Conservation (phyloP, 805 yeast genomes). For the Maudiozyma bulderi region DNA sequence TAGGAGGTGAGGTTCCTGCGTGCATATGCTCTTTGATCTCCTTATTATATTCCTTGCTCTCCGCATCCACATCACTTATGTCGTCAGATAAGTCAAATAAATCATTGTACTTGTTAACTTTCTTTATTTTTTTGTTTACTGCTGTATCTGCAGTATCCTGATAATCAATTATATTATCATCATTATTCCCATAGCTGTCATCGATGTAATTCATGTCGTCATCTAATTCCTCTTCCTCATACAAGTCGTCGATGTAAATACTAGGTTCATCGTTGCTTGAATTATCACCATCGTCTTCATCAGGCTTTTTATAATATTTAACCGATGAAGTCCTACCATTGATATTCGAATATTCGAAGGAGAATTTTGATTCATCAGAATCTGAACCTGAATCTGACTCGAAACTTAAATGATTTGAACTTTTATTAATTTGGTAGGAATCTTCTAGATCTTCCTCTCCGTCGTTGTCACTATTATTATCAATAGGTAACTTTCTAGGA, state of each 20-base stretch:
- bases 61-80: constrained; percentile 2
- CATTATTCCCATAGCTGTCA: constrained; percentile 16
- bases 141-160: not conserved
- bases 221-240: constrained; percentile 34
- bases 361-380: constrained; percentile 30
- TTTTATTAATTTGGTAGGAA: constrained; percentile 3
- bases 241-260: constrained; percentile 32
- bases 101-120: constrained; percentile 15
- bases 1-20: not conserved
- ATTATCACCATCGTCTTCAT: constrained; percentile 15
- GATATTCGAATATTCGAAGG: constrained; percentile 38
- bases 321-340: constrained; percentile 47
- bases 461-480: constrained; percentile 1
- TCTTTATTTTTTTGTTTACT: not conserved
- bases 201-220: constrained; percentile 33
- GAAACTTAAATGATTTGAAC: constrained; percentile 1
- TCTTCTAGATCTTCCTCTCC: not conserved
- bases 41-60: not conserved
- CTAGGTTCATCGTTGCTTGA: not conserved
- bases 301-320: constrained; percentile 37
- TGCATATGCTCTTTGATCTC: not conserved
- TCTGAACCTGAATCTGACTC: constrained; percentile 12
- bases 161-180: not conserved
- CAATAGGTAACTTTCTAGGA: not conserved
- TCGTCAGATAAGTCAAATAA: constrained; percentile 20